Conservation (phyloP, 352 stramenopile genomes). For the Aphanomyces stellatus region DNA sequence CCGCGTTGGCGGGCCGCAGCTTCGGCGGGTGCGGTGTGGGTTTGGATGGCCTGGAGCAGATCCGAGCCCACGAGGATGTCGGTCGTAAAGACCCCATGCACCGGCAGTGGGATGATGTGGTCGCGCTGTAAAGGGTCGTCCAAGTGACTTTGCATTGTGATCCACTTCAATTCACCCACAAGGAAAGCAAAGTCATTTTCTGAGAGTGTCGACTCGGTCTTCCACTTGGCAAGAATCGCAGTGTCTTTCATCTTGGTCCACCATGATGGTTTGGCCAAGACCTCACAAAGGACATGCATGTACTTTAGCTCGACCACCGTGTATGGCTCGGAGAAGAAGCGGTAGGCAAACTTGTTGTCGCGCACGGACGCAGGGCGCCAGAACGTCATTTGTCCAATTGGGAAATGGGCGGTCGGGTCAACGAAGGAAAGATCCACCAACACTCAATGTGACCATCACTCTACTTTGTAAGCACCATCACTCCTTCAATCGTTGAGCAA, state of each 20-base stretch:
- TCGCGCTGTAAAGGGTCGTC: slow-evolving; percentile 2
- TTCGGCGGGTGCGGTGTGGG: slow-evolving; percentile 32
- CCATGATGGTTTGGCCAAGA: slow-evolving; percentile 37
- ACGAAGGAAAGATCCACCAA: too few relatives aligned
- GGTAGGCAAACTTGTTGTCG: slow-evolving; percentile 9
- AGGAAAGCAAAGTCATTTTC: slow-evolving; percentile 3
- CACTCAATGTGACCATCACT: too few relatives aligned
- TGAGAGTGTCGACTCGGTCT: not conserved
- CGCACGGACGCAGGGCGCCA: not conserved
- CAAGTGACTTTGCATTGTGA: slow-evolving; percentile 25
- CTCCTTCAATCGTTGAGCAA: too few relatives aligned
- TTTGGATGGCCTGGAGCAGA: slow-evolving; percentile 26
- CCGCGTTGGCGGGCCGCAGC: slow-evolving; percentile 22
- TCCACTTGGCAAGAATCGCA: slow-evolving; percentile 27
- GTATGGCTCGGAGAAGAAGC: not conserved
- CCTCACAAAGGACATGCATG: not conserved
- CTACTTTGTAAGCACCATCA: too few relatives aligned
- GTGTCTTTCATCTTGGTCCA: slow-evolving; percentile 30
- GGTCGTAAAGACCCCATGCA: not conserved
- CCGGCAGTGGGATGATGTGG: slow-evolving; percentile 4
- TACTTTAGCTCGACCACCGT: slow-evolving; percentile 8
- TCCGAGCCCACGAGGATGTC: slow-evolving; percentile 20
- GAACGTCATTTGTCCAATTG: too few relatives aligned
- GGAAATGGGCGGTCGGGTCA: too few relatives aligned
- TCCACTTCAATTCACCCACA: slow-evolving; percentile 26